A percentile compares a stretch with the other conserved stretches of the same genome.
Conservation (phyloP, 352 stramenopile genomes). For the Albugo laibachii region DNA sequence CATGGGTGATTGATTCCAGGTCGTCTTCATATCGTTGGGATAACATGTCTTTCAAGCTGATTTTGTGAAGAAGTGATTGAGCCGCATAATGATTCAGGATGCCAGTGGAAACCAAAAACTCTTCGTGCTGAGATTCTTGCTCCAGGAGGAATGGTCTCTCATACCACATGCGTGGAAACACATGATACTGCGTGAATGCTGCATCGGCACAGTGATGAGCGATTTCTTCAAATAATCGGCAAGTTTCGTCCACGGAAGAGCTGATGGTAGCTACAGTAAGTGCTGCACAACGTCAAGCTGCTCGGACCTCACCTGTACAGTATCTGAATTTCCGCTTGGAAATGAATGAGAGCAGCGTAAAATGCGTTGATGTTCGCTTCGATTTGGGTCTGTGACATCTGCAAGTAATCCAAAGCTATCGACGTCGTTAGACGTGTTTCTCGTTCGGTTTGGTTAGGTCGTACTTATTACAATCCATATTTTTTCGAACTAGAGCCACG, state of each 20-base stretch:
- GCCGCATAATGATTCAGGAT: constrained; percentile 38
- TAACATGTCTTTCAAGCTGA: constrained; percentile 13
- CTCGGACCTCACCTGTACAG: constrained; percentile 16
- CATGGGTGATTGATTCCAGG: neutral
- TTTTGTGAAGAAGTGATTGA: constrained; percentile 45
- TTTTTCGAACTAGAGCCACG: constrained; percentile 14
- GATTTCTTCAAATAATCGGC: constrained; percentile 20
- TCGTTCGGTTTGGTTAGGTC: constrained; percentile 1
- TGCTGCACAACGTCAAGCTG: neutral
- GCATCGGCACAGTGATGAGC: constrained; percentile 30
- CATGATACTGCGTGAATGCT: constrained; percentile 17
- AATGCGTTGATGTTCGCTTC: constrained; percentile 17
- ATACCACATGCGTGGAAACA: constrained; percentile 51
- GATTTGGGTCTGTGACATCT: neutral
- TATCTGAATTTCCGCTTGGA: constrained; percentile 24
- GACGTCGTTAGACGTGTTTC: constrained; percentile 1
- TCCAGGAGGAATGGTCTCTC: constrained; percentile 48
- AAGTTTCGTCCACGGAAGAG: constrained; percentile 17
- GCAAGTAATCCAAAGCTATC: neutral
- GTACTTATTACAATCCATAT: constrained; percentile 50
- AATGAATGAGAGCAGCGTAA: constrained; percentile 35
- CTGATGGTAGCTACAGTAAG: constrained; percentile 1
- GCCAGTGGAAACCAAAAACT: constrained; percentile 43
- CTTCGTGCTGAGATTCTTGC: constrained; percentile 54
- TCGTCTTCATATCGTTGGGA: neutral